Evolutionary conservation across 495 filamentous ascomycete genomes (phyloP).

Genomic region (Xylaria flabelliformis): DNA sequence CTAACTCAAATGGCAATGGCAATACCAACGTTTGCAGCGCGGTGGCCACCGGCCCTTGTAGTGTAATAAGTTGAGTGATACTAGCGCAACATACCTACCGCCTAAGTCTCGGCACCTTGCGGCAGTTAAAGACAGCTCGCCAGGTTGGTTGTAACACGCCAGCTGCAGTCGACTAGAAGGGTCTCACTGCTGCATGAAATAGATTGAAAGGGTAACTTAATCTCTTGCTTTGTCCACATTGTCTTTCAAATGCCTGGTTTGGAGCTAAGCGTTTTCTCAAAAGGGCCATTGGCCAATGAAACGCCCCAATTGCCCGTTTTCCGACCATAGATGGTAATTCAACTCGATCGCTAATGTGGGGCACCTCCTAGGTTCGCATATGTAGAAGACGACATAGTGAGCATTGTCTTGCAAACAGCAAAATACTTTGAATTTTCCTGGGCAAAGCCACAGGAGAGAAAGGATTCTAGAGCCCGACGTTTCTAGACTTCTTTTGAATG

Average conservation of each 20-base stretch:
- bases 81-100: not conserved
- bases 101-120: not conserved
- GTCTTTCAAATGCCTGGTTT: not conserved
- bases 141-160: not conserved
- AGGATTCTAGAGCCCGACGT: not conserved
- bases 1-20: no score
- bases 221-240: not conserved
- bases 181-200: not conserved
- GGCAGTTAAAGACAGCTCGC: not conserved
- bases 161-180: not conserved
- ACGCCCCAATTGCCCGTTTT: slow-evolving; percentile 8
- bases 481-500: not conserved
- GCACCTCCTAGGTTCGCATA: not conserved
- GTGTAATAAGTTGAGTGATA: not conserved
- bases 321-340: slow-evolving; percentile 21
- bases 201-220: not conserved
- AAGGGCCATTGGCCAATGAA: slow-evolving; percentile 25
- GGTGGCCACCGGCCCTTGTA: not conserved
- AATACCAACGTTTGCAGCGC: not conserved
- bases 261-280: not conserved
- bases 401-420: not conserved
- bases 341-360: slow-evolving; percentile 12
- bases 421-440: not conserved
- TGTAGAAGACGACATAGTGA: not conserved
- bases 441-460: not conserved